These are phyloP conservation scores for Dujonia santamariae DNA, from an alignment of 1,139 yeast genomes.

Conservation along the genomic window DNA sequence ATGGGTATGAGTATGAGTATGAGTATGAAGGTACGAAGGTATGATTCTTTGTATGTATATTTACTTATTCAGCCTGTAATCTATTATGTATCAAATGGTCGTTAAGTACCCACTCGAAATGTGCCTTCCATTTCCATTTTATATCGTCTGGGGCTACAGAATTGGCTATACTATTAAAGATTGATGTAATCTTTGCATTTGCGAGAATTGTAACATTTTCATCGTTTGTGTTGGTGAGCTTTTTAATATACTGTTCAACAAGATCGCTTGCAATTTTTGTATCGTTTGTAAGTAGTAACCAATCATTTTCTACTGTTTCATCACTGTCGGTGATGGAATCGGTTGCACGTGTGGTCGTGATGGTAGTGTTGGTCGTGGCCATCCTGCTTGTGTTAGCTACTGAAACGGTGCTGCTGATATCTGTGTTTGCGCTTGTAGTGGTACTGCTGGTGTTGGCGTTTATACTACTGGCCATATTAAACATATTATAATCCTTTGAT, in stretches of 20 bases:
- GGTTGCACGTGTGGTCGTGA: no score
- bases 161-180: conserved; percentile 18
- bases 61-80: no score
- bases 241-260: conserved; percentile 19
- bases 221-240: conserved; percentile 18
- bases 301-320: no score
- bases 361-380: no score
- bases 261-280: conserved; percentile 19
- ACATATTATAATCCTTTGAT: conserved; percentile 3
- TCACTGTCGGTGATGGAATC: no score
- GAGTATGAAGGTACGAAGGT: no score
- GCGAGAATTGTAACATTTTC: conserved; percentile 12
- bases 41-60: no score
- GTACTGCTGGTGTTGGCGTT: background rate
- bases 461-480: background rate
- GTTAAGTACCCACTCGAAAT: conserved; percentile 2
- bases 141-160: background rate
- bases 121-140: conserved; percentile 1
- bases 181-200: conserved; percentile 16
- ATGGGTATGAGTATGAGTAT: no score
- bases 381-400: no score
- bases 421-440: background rate
- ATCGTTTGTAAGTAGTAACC: conserved; percentile 24
- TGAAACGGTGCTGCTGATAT: background rate
- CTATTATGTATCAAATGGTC: background rate